Percentiles rank a stretch among this genome's conserved stretches.
phyloP scores from a whole-genome alignment of 2,329 filamentous ascomycete genomes.

The Diaporthe capsici region DNA sequence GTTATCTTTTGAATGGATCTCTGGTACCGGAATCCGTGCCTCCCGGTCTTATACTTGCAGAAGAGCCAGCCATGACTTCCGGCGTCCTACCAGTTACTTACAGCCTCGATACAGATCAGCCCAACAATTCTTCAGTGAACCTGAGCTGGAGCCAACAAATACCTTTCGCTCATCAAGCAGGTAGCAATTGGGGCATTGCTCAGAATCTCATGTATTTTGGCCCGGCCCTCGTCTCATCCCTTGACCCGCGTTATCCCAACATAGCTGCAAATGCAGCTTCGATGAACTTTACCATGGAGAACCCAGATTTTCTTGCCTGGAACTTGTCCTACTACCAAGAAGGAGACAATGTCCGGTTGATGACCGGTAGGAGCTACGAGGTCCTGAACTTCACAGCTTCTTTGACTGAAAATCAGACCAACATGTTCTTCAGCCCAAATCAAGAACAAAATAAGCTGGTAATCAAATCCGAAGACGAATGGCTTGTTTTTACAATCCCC shows the following conservation, averaged over 20 bases:
- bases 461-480: background rate
- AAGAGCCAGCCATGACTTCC: background rate
- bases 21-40: background rate
- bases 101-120: background rate
- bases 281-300: background rate
- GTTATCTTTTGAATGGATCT: conserved; percentile 1
- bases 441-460: background rate
- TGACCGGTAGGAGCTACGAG: conserved; percentile 3
- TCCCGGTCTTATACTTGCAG: background rate
- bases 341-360: background rate
- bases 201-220: background rate
- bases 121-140: background rate
- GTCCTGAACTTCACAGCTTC: background rate
- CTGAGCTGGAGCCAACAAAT: background rate
- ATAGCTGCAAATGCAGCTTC: background rate
- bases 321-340: background rate
- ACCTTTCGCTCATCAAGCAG: background rate
- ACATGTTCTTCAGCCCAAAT: background rate
- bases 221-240: background rate
- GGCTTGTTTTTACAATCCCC: background rate
- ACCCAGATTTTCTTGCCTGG: background rate
- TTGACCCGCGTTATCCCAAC: conserved; percentile 4
- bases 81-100: background rate
- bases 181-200: background rate
- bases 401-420: background rate